phyloP scores from a whole-genome alignment of 106 monocot genomes.

The Phalaenopsis equestris region DNA sequence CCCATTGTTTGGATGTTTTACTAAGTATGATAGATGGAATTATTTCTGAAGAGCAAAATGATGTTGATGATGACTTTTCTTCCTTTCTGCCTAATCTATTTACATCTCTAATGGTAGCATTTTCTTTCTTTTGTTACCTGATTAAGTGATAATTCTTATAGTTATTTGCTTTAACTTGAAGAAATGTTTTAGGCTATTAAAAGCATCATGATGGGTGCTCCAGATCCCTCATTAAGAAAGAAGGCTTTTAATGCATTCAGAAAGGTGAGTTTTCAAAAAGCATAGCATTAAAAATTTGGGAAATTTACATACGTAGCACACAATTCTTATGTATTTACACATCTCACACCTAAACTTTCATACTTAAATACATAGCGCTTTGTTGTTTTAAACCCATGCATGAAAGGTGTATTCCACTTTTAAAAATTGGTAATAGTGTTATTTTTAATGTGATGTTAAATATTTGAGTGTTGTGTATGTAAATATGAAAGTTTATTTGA shows the following conservation, averaged over 20 bases:
- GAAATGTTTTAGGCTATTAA: constrained; percentile 55
- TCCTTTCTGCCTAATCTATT: constrained; percentile 46
- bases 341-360: too few relatives aligned
- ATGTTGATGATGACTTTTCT: constrained; percentile 24
- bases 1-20: constrained; percentile 47
- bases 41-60: constrained; percentile 19
- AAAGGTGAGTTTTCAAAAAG: constrained; percentile 31
- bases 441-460: too few relatives aligned
- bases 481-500: too few relatives aligned
- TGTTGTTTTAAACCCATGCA: too few relatives aligned
- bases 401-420: too few relatives aligned
- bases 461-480: too few relatives aligned
- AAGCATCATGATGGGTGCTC: constrained; percentile 53
- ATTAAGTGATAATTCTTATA: background rate
- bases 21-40: constrained; percentile 34
- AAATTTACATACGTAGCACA: too few relatives aligned
- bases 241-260: constrained; percentile 60
- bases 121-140: constrained; percentile 6
- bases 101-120: constrained; percentile 52
- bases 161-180: background rate
- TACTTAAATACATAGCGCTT: too few relatives aligned
- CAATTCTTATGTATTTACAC: too few relatives aligned
- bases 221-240: constrained; percentile 58
- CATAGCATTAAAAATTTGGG: background rate
- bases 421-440: too few relatives aligned